Percentiles rank a stretch among this genome's conserved stretches.
Conservation (phyloP, 2,329 filamentous ascomycete genomes). For the Stachybotrys chartarum region DNA sequence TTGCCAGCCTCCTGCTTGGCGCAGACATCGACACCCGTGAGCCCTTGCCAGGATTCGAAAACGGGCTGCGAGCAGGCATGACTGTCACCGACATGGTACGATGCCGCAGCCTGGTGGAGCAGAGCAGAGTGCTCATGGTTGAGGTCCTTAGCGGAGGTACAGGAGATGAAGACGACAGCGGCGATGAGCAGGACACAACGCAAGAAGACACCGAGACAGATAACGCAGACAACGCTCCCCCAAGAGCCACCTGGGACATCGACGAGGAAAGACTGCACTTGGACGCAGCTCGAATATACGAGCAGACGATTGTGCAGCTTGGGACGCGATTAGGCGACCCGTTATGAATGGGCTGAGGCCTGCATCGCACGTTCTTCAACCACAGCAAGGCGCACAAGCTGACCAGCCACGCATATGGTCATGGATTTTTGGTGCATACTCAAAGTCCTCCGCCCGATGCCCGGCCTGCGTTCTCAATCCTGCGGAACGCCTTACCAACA, state of each 20-base stretch:
- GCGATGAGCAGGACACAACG: conserved; percentile 27
- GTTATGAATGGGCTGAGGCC: conserved; percentile 7
- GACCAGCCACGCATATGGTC: too few species aligned
- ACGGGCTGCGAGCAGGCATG: conserved; percentile 55
- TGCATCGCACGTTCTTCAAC: not conserved
- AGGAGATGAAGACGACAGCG: conserved; percentile 33
- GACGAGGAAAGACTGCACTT: conserved; percentile 52
- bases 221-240: conserved; percentile 25
- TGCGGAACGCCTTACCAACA: too few species aligned
- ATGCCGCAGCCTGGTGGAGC: conserved; percentile 73
- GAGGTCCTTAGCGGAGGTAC: conserved; percentile 50
- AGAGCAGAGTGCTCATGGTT: conserved; percentile 63
- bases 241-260: conserved; percentile 25
- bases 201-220: conserved; percentile 25
- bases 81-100: conserved; percentile 81
- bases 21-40: conserved; percentile 59
- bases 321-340: conserved; percentile 56
- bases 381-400: too few species aligned
- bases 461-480: too few species aligned
- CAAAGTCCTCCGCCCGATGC: too few species aligned
- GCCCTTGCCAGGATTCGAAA: conserved; percentile 63
- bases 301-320: conserved; percentile 68
- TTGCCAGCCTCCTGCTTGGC: conserved; percentile 66
- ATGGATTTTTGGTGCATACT: too few species aligned
- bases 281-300: conserved; percentile 71